Percentiles rank a stretch among this genome's conserved stretches.
Evolutionary conservation across 352 stramenopile genomes (phyloP).

Genomic region (Globisporangium ultimum): DNA sequence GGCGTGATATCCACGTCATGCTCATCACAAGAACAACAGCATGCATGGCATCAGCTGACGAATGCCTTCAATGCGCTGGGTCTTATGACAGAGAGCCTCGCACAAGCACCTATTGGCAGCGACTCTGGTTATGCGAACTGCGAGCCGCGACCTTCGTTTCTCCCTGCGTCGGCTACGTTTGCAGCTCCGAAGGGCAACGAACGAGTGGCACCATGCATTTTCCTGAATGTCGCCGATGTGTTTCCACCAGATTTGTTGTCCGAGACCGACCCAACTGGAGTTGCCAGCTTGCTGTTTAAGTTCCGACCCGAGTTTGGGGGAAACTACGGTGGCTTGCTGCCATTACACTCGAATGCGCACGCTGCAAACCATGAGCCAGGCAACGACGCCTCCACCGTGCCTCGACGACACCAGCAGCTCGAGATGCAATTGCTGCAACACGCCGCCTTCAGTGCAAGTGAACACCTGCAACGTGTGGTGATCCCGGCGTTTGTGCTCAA

Average conservation of each 20-base stretch:
- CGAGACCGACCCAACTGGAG: slow-evolving; percentile 9
- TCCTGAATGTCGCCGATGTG: slow-evolving; percentile 31
- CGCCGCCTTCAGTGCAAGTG: slow-evolving; percentile 26
- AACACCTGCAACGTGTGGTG: slow-evolving; percentile 34
- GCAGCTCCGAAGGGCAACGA: background rate
- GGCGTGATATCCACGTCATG: too few species aligned
- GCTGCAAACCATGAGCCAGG: background rate
- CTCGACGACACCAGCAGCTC: slow-evolving; percentile 8
- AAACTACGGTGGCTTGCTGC: slow-evolving; percentile 29
- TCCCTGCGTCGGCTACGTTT: slow-evolving; percentile 2
- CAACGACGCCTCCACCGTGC: background rate
- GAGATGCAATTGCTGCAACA: slow-evolving; percentile 36
- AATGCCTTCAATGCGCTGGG: slow-evolving; percentile 24
- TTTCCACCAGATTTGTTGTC: slow-evolving; percentile 26
- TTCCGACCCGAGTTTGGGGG: slow-evolving; percentile 55
- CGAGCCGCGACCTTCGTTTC: background rate
- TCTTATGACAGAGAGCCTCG: slow-evolving; percentile 32
- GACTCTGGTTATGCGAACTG: background rate
- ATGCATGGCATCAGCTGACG: slow-evolving; percentile 15
- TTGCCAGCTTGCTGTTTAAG: slow-evolving; percentile 21
- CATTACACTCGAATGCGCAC: slow-evolving; percentile 34
- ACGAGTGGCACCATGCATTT: slow-evolving; percentile 5
- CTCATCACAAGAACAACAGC: background rate
- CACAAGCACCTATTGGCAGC: background rate
- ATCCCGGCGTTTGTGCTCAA: slow-evolving; percentile 45